Base-by-base conservation (phyloP, 177 flowering plant genomes). In the Tripterygium wilfordii region DNA sequence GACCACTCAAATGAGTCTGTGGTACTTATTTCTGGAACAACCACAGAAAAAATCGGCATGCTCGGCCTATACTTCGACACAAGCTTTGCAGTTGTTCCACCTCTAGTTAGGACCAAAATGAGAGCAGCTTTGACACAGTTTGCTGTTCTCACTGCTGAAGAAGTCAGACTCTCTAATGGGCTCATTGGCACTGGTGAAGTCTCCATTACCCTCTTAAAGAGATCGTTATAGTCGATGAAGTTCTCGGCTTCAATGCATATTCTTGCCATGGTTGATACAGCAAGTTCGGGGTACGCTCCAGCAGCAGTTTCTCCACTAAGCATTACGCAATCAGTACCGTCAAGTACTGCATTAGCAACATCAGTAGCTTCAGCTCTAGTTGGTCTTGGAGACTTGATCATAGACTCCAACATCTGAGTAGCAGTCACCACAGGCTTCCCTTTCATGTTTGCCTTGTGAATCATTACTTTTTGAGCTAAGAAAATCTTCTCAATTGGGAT, bases 1-100 rank as follows among this genome's bases (percentile, higher is more conserved):
- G 64, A 53, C 79, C 82, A 79, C 22, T 79, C 82, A 44, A 76
- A 64, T 5, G 74, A 70, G 50, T 74, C 88, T 13, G 79, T 63
- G 24, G 64, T 63, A 4, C 4, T 25, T 24, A 79, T 57, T 41
- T 70, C 79, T 1, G 88, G 83, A 7, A 82, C 79, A 22, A 79
- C 75, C 30, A 77, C 77, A 8, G 83, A 79, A 27, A 68, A 49
- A 23, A 68, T 49, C 10, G 71, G 64, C 30, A 63, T 24, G 3
- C 55, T 48, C 14, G 71, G 71, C 36, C 71, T 27, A 48, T 67
- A 62, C 58, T 67, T 67, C 0, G 71, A 47, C 14, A 67, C 71
- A 26, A 67, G 23, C 49, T 62, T 63, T 15, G 67, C 71, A 14
- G 64, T 62, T 51, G 16, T 49, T 49, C 71, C 67, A 4, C 64